Conservation (phyloP, 495 filamentous ascomycete genomes). For the Trichocladium uniseriatum region DNA sequence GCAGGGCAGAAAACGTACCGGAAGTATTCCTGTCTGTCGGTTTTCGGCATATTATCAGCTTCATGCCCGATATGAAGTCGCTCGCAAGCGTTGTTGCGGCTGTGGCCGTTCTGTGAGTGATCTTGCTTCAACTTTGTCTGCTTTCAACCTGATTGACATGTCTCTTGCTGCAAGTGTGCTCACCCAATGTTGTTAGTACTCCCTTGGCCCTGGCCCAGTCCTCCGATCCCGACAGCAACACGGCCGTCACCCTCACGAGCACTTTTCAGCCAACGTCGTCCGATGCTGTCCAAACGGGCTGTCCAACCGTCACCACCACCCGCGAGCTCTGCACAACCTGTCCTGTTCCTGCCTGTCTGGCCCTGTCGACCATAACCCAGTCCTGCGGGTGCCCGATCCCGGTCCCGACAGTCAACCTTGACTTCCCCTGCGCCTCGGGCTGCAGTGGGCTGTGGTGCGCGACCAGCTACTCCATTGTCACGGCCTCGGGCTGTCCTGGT, state of each 20-base stretch:
- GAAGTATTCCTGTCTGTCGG: too few relatives aligned
- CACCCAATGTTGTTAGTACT: not conserved
- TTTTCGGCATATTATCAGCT: too few relatives aligned
- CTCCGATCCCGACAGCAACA: not conserved
- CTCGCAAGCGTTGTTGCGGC: not conserved
- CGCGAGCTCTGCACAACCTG: constrained; percentile 21
- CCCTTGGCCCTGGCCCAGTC: not conserved
- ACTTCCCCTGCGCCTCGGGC: constrained; percentile 14
- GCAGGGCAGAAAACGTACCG: not conserved
- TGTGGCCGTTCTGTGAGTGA: not conserved
- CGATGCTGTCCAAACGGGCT: constrained; percentile 8
- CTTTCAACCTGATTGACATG: too few relatives aligned
- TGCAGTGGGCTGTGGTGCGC: constrained; percentile 14
- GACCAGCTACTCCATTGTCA: constrained; percentile 13
- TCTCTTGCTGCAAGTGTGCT: too few relatives aligned
- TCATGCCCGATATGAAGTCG: constrained; percentile 1
- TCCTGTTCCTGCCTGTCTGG: constrained; percentile 24
- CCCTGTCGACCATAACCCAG: constrained; percentile 24
- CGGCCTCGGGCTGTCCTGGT: not conserved
- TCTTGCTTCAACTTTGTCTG: too few relatives aligned
- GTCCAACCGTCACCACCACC: constrained; percentile 19
- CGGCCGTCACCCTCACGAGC: not conserved
- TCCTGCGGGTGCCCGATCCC: constrained; percentile 17
- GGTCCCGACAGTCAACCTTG: constrained; percentile 15
- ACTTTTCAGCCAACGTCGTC: not conserved